phyloP scores from a whole-genome alignment of 345 rosid genomes.

The Gossypioides kirkii region DNA sequence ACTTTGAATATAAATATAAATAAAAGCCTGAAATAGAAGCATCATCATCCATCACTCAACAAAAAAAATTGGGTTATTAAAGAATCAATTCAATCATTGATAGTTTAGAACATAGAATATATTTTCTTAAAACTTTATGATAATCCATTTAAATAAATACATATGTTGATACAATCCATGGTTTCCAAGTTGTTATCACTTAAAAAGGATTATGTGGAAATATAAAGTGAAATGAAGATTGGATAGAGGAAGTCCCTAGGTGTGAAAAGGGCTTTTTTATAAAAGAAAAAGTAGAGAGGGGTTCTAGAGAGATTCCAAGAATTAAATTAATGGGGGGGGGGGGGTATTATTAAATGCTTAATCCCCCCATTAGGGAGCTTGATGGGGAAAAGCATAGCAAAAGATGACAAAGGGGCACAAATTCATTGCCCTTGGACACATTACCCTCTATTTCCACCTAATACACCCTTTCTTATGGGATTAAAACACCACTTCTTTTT shows the following conservation, averaged over 20 bases:
- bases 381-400: background rate
- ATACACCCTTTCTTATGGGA: background rate
- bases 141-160: background rate
- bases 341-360: background rate
- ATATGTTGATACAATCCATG: background rate
- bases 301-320: slow-evolving; percentile 19
- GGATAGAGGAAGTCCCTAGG: background rate
- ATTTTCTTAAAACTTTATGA: background rate
- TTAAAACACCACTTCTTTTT: background rate
- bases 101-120: background rate
- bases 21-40: too few species aligned
- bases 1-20: too few species aligned
- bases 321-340: background rate
- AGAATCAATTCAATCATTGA: background rate
- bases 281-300: slow-evolving; percentile 4
- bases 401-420: background rate
- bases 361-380: background rate
- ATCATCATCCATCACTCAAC: slow-evolving; percentile 3
- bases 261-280: slow-evolving; percentile 2
- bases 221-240: background rate
- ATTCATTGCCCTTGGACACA: background rate
- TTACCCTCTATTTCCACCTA: background rate
- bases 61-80: background rate
- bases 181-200: background rate
- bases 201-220: background rate